Base-by-base conservation (phyloP, 306 rosid species). In the Astragalus membranaceus region DNA sequence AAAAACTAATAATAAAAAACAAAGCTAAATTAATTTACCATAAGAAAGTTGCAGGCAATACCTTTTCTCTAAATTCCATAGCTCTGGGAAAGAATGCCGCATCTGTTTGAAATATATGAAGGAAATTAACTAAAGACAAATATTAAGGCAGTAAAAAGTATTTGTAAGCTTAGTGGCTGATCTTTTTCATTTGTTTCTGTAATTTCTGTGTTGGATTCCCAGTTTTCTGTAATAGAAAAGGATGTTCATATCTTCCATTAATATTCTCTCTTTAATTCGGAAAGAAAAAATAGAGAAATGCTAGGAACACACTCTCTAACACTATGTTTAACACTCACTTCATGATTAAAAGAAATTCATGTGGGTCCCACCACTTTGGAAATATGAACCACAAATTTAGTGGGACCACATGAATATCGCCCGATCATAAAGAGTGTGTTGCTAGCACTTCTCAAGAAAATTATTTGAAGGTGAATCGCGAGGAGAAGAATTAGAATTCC, bases 61-160 rank as follows among this genome's bases (percentile, higher is more conserved):
- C 97, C 90, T 90, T 70, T 90, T 87, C 74, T 90, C 96, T 85
- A 94, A 69, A 78, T 77, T 80, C 96, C 97, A 94, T 35, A 90
- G 80, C 77, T 94, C 98, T 0, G 97, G 90, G 76, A 94, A 90
- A 79, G 78, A 82, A 80, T 88, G 89, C 20, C 65, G 78, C 86
- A 84, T 79, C 95, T 94, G 86, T 84, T 79, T 50, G 64, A 79
- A 76, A 69, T 4, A 36, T 12, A 69, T 55, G 70, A 65, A 59
- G 65, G 52, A 53, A 78, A 13, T 52, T 52, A 57, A 46, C 54
- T 39, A 13, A 73, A 72, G 63, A 69, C 76, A 72, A 8, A 12
- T 49, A 16, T 72, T 60, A 36, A 47, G 56, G 61, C 30, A 67
- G 58, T 8, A 36, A 67, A 48, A 69, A 64, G 58, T 35, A 64